Conservation (phyloP, 2,329 filamentous ascomycete species). For the Bipolaris gigantea region DNA sequence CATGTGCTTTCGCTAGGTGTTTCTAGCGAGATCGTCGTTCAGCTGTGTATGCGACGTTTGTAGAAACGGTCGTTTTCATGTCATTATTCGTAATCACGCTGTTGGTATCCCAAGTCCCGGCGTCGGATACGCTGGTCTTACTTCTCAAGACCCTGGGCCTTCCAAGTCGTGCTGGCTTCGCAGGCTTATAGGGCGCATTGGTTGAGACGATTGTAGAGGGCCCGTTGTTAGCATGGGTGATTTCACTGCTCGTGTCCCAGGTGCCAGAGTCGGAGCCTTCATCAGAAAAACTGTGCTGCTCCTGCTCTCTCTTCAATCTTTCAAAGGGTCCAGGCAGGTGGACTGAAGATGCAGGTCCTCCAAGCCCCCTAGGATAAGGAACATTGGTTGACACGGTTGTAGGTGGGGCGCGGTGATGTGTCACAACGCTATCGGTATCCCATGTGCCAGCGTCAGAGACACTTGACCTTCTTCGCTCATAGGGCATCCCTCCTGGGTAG, state of each 20-base stretch:
- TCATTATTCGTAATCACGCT: constrained; percentile 13
- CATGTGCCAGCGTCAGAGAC: constrained; percentile 12
- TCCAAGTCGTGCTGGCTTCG: neutral
- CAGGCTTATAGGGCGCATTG: constrained; percentile 6
- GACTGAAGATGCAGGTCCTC: constrained; percentile 4
- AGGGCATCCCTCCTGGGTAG: constrained; percentile 1
- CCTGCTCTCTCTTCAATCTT: constrained; percentile 4
- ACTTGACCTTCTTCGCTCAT: constrained; percentile 7
- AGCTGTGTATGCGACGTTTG: constrained; percentile 6
- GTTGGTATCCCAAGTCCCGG: constrained; percentile 12
- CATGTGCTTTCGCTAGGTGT: constrained; percentile 1
- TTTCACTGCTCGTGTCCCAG: constrained; percentile 14
- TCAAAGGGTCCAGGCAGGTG: constrained; percentile 9
- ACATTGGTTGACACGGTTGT: constrained; percentile 13
- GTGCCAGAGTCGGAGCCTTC: constrained; percentile 11
- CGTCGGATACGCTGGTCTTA: constrained; percentile 8
- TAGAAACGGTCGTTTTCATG: constrained; percentile 11
- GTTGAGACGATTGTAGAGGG: constrained; percentile 7
- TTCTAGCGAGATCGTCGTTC: constrained; percentile 3
- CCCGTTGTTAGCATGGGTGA: constrained; percentile 12
- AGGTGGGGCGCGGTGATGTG: constrained; percentile 3
- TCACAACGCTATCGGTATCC: constrained; percentile 9
- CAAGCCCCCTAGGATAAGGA: constrained; percentile 6
- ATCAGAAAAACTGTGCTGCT: constrained; percentile 9
- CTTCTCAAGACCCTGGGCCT: constrained; percentile 5